Evolutionary conservation across 1,284 basidiomycete species (phyloP), one percentile per base, ranked within the genome.

Genomic region (Lignosus rhinocerotis): DNA sequence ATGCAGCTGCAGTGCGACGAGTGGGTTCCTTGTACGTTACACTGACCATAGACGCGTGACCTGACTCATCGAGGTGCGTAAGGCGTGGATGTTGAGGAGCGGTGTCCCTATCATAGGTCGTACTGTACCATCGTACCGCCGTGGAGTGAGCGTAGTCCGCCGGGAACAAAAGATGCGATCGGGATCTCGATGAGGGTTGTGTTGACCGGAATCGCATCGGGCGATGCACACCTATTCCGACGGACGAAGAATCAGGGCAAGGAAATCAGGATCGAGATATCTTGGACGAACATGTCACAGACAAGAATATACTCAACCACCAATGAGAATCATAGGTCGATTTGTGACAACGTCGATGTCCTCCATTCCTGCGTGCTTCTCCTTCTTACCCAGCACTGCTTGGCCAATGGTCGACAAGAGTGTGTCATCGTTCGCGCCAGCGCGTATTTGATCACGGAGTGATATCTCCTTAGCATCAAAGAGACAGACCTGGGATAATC

Each of bases 281-380:
- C 70, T n/a, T 61, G 55, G 57, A 60, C 62, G 56, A 55, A 68
- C 67, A 56, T 45, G 55, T 50, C 46, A 38, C 46, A 9, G 41
- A 50, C 42, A 65, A 67, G 66, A 75, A 66, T 60, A 70, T 70
- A 84, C 81, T 88, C 81, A 91, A 87, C 88, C 89, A 75, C 93
- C 94, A 74, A 95, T 96, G 61, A 93, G 78, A 64, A 95, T 94
- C 92, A 94, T 94, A 14, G 91, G 90, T 58, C 92, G 80, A 76
- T 93, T 93, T 50, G 83, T 84, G 42, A 85, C 74, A 60, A 86
- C 87, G 72, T 89, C 86, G 61, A 92, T 90, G 65, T 84, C 81
- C 71, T 90, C 85, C 90, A 92, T 94, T 56, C 85, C 91, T 53
- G 85, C 88, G 69, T 96, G 93, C 67, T 90, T 93, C 70, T 87